Evolutionary conservation across 192 early-diverging fungal genomes (phyloP).

Genomic region (Umbelopsis isabellina): DNA sequence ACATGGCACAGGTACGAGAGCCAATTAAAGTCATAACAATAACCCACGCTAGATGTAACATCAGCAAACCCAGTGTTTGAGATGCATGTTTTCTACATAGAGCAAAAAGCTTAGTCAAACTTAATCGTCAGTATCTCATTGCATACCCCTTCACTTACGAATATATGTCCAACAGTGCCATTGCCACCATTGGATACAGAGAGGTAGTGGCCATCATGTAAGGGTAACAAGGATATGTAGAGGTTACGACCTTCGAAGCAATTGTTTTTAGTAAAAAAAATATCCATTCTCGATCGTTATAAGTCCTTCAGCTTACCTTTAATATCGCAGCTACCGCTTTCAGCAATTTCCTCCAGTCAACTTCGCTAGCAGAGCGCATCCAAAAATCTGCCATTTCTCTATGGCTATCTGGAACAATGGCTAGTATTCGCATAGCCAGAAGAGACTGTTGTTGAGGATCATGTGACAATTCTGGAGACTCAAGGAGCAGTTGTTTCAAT

Average conservation of each 20-base stretch:
- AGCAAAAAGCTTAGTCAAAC: neutral
- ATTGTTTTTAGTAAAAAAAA: neutral
- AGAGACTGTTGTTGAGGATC: neutral
- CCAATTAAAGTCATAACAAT: slow-evolving; percentile 18
- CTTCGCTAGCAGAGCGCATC: neutral
- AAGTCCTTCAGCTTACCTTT: slow-evolving; percentile 1
- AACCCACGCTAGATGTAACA: slow-evolving; percentile 34
- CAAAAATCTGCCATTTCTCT: slow-evolving; percentile 3
- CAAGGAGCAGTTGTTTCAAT: neutral
- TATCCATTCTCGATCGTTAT: neutral
- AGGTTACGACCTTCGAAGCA: slow-evolving; percentile 38
- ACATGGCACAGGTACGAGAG: slow-evolving; percentile 4
- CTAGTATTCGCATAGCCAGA: neutral
- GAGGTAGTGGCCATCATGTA: slow-evolving; percentile 30
- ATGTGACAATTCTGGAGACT: slow-evolving; percentile 1
- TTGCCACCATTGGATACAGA: slow-evolving; percentile 39
- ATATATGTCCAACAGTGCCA: slow-evolving; percentile 47
- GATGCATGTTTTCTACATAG: slow-evolving; percentile 9
- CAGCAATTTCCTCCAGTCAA: neutral
- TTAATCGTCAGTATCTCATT: neutral
- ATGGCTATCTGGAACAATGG: neutral
- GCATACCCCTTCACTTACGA: slow-evolving; percentile 21
- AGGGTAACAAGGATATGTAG: slow-evolving; percentile 41
- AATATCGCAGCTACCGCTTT: slow-evolving; percentile 17
- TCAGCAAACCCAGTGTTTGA: slow-evolving; percentile 24